Base-by-base conservation (phyloP, 257 asterid genomes). In the Solanum corneliomulleri region DNA sequence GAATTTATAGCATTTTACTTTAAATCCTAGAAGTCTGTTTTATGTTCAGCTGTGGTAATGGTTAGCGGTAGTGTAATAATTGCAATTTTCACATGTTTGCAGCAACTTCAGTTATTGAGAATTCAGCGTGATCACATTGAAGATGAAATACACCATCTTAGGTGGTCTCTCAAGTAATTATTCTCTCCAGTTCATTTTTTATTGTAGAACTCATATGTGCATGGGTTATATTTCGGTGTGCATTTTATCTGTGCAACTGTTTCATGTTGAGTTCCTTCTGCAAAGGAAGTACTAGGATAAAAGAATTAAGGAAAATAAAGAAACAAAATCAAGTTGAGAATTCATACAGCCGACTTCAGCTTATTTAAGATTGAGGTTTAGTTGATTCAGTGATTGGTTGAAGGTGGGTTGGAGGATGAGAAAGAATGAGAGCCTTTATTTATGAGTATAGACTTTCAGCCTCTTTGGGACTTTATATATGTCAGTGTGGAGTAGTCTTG, bases 41-140 rank as follows among this genome's bases (percentile, higher is more conserved):
- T 42, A 76, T 76, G 60, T 16, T 45, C 60, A 25, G 84, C 44
- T 49, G 20, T 10, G 12, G 44, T 47, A 12, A 78, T 35, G 58
- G 42, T 82, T 64, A 82, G 66, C 74, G 13, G 70, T 87, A 85
- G 58, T 85, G n/a, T 80, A 47, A 27, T 81, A 81, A 49, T 81
- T 81, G 44, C 85, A 81, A 49, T 81, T 81, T 39, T 81, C 11
- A 29, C 69, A 29, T 81, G 27, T 81, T 49, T 91, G 89, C 91
- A 97, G 99, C 86, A 93, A 90, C 99, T 95, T 92, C 98, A 91
- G 77, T 83, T 91, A 86, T 87, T 93, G 92, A 94, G 99, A 93
- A 94, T 87, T 87, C 90, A 95, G 89, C 97, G 98, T 60, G 98
- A 95, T 91, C 92, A 71, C 88, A 93, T 97, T n/a, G 99, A 97